A percentile compares a stretch with the other conserved stretches of the same genome.
These are phyloP conservation scores for Pelargonium nanum DNA, from an alignment of 345 rosid genomes.

Conservation along the genomic window DNA sequence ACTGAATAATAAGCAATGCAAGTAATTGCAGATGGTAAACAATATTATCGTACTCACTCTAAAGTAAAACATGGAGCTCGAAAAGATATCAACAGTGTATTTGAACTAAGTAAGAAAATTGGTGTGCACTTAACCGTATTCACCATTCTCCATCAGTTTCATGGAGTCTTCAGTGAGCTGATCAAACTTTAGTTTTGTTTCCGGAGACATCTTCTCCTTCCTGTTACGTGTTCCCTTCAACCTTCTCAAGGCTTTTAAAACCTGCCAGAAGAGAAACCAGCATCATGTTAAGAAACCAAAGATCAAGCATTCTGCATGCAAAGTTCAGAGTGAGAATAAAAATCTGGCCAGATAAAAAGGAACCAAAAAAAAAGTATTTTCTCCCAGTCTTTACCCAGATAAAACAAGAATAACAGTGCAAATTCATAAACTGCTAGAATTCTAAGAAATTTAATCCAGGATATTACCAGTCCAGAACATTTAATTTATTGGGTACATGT, in stretches of 20 bases:
- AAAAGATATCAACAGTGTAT: background rate
- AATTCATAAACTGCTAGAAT: no score
- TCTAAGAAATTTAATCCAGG: no score
- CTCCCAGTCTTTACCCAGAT: no score
- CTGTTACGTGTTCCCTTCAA: conserved; percentile 74
- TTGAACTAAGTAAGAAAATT: background rate
- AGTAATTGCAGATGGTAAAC: no score
- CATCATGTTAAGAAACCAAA: background rate
- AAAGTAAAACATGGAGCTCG: no score
- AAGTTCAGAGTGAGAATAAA: background rate
- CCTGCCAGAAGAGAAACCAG: conserved; percentile 33
- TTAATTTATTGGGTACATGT: no score
- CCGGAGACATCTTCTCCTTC: conserved; percentile 79
- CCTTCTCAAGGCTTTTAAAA: conserved; percentile 79
- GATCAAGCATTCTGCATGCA: background rate
- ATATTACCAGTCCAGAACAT: no score
- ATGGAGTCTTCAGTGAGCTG: conserved; percentile 94
- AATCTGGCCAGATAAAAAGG: background rate
- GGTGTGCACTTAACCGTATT: conserved; percentile 60
- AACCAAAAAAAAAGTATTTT: no score
- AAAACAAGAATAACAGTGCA: no score
- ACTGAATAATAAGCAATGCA: conserved; percentile 15
- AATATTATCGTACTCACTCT: background rate
- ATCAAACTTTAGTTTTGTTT: conserved; percentile 74
- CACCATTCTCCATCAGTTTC: conserved; percentile 76